Conservation (phyloP, 176 grass and related monocot genomes). For the Leersia perrieri region DNA sequence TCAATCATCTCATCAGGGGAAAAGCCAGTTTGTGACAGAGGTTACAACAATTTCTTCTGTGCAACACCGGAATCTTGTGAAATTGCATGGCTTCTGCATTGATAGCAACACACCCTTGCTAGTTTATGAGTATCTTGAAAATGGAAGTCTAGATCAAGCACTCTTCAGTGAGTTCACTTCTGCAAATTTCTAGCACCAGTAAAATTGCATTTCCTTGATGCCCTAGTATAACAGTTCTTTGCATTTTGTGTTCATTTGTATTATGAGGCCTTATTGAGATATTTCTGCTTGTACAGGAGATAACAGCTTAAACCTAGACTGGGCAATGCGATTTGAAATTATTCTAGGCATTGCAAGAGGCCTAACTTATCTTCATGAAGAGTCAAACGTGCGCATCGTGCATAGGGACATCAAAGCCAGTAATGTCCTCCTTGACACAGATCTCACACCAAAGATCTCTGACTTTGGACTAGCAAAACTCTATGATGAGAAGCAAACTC, state of each 20-base stretch:
- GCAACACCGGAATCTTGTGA: conserved; percentile 49
- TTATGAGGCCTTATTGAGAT: neutral
- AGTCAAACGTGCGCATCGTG: conserved; percentile 57
- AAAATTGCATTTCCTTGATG: neutral
- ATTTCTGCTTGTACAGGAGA: conserved; percentile 20
- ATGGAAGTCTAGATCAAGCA: conserved; percentile 68
- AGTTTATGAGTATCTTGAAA: conserved; percentile 75
- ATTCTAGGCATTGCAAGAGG: conserved; percentile 55
- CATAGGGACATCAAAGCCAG: conserved; percentile 78
- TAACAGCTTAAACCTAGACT: conserved; percentile 39
- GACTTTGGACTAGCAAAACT: conserved; percentile 67
- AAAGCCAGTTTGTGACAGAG: conserved; percentile 52
- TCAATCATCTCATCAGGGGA: conserved; percentile 50
- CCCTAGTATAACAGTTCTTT: neutral
- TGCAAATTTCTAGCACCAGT: neutral
- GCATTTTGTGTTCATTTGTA: neutral
- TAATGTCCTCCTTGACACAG: conserved; percentile 52
- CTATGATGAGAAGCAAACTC: conserved; percentile 53
- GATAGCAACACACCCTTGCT: conserved; percentile 43
- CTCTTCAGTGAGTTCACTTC: conserved; percentile 43
- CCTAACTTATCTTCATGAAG: conserved; percentile 65
- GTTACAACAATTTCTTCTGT: conserved; percentile 36
- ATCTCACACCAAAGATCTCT: conserved; percentile 63
- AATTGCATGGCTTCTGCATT: conserved; percentile 56
- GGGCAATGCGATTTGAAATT: conserved; percentile 54